Conservation (phyloP, 2,329 filamentous ascomycete genomes). For the Verticillium nonalfalfae region DNA sequence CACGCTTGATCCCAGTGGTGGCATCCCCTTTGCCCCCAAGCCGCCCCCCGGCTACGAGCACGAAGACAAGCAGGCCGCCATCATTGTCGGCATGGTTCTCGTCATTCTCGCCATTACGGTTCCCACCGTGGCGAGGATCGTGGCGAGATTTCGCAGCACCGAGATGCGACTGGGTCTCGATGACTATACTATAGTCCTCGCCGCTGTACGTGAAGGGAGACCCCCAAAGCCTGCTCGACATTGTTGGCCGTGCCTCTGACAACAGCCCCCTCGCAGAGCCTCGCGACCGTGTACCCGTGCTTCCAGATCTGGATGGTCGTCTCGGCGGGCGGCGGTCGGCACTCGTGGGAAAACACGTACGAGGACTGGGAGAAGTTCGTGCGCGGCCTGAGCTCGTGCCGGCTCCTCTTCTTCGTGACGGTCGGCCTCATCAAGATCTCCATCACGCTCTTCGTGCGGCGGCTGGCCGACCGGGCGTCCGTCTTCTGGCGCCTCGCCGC, state of each 20-base stretch:
- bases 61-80: slow-evolving; percentile 8
- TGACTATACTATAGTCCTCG: slow-evolving; percentile 6
- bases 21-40: slow-evolving; percentile 5
- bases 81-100: slow-evolving; percentile 8
- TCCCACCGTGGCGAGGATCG: slow-evolving; percentile 3
- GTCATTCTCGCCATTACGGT: slow-evolving; percentile 7
- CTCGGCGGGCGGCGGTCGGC: slow-evolving; percentile 6
- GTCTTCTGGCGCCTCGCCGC: slow-evolving; percentile 18
- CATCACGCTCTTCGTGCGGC: slow-evolving; percentile 9
- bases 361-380: slow-evolving; percentile 9
- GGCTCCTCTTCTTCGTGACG: slow-evolving; percentile 7
- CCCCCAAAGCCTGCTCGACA: too few species aligned
- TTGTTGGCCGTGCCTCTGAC: neutral
- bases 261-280: neutral
- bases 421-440: slow-evolving; percentile 11
- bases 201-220: slow-evolving; percentile 1
- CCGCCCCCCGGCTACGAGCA: slow-evolving; percentile 4
- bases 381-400: slow-evolving; percentile 5
- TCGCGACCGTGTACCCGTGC: slow-evolving; percentile 6
- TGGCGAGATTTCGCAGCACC: neutral
- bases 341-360: slow-evolving; percentile 9
- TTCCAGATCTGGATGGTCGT: slow-evolving; percentile 9
- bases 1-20: slow-evolving; percentile 4
- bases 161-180: slow-evolving; percentile 4
- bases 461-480: slow-evolving; percentile 7